Evolutionary conservation across 2,329 filamentous ascomycete species (phyloP).

Genomic region (Fusarium sp.): DNA sequence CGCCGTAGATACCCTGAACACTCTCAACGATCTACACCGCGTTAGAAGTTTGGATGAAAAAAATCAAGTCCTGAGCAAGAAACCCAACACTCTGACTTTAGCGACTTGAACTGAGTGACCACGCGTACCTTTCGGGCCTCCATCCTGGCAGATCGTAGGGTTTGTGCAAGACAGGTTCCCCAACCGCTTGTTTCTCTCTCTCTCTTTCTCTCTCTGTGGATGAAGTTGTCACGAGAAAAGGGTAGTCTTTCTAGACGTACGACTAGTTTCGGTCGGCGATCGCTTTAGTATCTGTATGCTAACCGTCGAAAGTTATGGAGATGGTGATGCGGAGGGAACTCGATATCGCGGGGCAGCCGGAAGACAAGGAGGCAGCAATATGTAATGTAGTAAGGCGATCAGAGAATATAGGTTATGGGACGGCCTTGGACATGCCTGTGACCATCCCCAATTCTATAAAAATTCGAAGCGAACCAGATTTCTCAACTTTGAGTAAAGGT

Average conservation of each 20-base stretch:
- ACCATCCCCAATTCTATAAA: background rate
- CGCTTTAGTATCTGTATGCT: background rate
- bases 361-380: slow-evolving; percentile 26
- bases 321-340: slow-evolving; percentile 12
- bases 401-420: slow-evolving; percentile 24
- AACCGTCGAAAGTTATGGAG: background rate
- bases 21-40: slow-evolving; percentile 61
- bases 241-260: background rate
- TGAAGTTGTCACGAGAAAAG: background rate
- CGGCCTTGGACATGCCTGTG: slow-evolving; percentile 31
- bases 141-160: slow-evolving; percentile 46
- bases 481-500: background rate
- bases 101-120: slow-evolving; percentile 8
- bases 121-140: slow-evolving; percentile 55
- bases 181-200: background rate
- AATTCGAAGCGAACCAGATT: background rate
- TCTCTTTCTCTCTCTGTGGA: background rate
- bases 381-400: slow-evolving; percentile 25
- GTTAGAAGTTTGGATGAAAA: slow-evolving; percentile 31
- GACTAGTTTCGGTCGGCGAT: background rate
- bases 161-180: slow-evolving; percentile 6
- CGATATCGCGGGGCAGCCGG: slow-evolving; percentile 24
- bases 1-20: slow-evolving; percentile 70
- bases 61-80: background rate
- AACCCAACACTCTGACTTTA: background rate